A percentile compares a stretch with the other conserved stretches of the same genome.
These are phyloP conservation scores for Leptographium radiaticola DNA, from an alignment of 2,329 filamentous ascomycete species.

Conservation along the genomic window DNA sequence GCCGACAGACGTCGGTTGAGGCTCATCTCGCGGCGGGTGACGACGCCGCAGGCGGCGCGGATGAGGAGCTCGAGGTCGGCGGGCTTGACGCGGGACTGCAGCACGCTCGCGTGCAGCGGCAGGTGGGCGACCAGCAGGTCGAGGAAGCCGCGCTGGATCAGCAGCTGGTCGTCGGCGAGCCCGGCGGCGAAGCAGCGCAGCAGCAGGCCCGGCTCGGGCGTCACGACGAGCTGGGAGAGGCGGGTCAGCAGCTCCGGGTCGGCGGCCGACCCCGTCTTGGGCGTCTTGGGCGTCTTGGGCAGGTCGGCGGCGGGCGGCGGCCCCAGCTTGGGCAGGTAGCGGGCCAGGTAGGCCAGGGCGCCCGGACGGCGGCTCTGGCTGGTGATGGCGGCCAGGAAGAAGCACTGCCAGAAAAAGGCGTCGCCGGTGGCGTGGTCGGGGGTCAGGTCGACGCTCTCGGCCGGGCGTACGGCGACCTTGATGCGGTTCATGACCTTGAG, in stretches of 20 bases:
- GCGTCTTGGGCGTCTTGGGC: constrained; percentile 7
- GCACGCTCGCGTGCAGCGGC: constrained; percentile 67
- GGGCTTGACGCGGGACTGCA: constrained; percentile 60
- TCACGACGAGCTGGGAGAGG: constrained; percentile 55
- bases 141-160: constrained; percentile 88
- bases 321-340: constrained; percentile 63
- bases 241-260: constrained; percentile 37
- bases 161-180: constrained; percentile 70
- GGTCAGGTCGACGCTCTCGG: constrained; percentile 35
- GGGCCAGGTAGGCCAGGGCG: constrained; percentile 72
- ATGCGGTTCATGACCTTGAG: constrained; percentile 66
- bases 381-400: constrained; percentile 88
- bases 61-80: constrained; percentile 73
- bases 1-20: constrained; percentile 89
- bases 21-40: constrained; percentile 88
- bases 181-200: constrained; percentile 88
- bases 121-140: constrained; percentile 85
- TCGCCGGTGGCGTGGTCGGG: constrained; percentile 49
- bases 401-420: constrained; percentile 96
- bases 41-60: constrained; percentile 72
- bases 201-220: constrained; percentile 81
- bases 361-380: constrained; percentile 74
- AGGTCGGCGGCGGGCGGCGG: constrained; percentile 21
- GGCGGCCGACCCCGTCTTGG: background rate
- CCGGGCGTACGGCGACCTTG: constrained; percentile 51